These are phyloP conservation scores for Plasmodium inui DNA, from an alignment of 169 alveolate genomes.

Conservation along the genomic window DNA sequence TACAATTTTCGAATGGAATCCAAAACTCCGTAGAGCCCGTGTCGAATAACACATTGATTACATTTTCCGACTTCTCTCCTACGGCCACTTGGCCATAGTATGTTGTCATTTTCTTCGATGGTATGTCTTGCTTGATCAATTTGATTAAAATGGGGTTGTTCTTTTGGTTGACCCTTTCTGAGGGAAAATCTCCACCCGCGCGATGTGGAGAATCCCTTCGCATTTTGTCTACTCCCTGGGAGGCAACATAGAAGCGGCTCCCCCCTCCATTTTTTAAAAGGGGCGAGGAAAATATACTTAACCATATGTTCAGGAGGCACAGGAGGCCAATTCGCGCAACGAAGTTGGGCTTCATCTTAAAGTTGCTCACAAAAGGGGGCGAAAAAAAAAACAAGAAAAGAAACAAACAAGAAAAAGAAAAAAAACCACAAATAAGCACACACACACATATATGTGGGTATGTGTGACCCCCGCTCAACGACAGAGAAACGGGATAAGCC, in stretches of 20 bases:
- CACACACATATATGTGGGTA: not conserved
- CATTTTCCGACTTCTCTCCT: slow-evolving; percentile 74
- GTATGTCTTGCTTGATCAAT: slow-evolving; percentile 51
- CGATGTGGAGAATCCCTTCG: not conserved
- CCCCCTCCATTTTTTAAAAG: not conserved
- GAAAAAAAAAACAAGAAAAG: not conserved
- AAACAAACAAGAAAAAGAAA: too few species aligned
- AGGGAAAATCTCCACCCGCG: not conserved
- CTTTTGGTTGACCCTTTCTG: not conserved
- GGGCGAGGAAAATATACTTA: not conserved
- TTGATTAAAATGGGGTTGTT: slow-evolving; percentile 33
- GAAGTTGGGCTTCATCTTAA: not conserved
- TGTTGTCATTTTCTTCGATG: slow-evolving; percentile 43
- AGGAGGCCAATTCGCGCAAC: not conserved
- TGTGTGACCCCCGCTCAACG: not conserved
- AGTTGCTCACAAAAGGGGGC: not conserved
- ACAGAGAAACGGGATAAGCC: not conserved
- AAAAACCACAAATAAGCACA: not conserved
- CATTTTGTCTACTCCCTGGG: not conserved
- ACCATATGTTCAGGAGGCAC: slow-evolving; percentile 1
- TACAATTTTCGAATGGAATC: slow-evolving; percentile 81
- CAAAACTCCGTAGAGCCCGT: slow-evolving; percentile 87
- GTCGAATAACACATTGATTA: slow-evolving; percentile 83
- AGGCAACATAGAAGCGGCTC: not conserved
- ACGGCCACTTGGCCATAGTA: slow-evolving; percentile 69